These are phyloP conservation scores for Saccharomyces jurei DNA, from an alignment of 805 yeast genomes.

Conservation along the genomic window DNA sequence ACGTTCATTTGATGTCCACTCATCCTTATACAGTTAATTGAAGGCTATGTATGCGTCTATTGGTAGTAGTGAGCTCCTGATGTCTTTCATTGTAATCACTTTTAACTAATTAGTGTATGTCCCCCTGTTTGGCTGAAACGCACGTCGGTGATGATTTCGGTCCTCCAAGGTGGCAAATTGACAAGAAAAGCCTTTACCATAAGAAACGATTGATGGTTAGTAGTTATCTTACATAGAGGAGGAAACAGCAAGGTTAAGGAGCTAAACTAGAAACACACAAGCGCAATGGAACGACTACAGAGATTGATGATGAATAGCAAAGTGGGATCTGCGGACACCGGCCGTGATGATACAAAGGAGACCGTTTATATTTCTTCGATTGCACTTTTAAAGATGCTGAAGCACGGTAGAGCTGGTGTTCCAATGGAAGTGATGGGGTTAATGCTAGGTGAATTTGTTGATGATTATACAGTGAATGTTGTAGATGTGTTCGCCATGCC, in stretches of 20 bases:
- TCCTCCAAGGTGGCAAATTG: conserved; percentile 1
- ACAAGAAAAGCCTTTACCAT: neutral
- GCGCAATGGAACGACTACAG: conserved; percentile 36
- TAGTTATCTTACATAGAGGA: neutral
- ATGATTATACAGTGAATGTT: conserved; percentile 93
- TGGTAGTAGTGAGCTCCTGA: neutral
- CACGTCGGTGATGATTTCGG: neutral
- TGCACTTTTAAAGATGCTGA: conserved; percentile 91
- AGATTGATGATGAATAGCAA: conserved; percentile 35
- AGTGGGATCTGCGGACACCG: conserved; percentile 52
- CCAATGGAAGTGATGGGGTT: conserved; percentile 94
- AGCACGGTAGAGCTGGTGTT: conserved; percentile 91
- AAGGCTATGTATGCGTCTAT: neutral
- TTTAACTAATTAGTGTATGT: neutral
- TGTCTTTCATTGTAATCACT: neutral
- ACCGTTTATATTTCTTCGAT: conserved; percentile 93
- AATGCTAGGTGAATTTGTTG: conserved; percentile 97
- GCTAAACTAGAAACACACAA: neutral
- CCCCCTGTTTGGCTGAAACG: neutral
- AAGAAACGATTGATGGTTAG: neutral
- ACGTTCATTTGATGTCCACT: neutral
- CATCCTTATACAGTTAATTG: neutral
- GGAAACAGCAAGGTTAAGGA: neutral
- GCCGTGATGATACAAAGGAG: conserved; percentile 89
- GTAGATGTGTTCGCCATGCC: conserved; percentile 99